A percentile compares a stretch with the other conserved stretches of the same genome.
These are phyloP conservation scores for Saturnispora sekii DNA, from an alignment of 805 yeast species.

Conservation along the genomic window DNA sequence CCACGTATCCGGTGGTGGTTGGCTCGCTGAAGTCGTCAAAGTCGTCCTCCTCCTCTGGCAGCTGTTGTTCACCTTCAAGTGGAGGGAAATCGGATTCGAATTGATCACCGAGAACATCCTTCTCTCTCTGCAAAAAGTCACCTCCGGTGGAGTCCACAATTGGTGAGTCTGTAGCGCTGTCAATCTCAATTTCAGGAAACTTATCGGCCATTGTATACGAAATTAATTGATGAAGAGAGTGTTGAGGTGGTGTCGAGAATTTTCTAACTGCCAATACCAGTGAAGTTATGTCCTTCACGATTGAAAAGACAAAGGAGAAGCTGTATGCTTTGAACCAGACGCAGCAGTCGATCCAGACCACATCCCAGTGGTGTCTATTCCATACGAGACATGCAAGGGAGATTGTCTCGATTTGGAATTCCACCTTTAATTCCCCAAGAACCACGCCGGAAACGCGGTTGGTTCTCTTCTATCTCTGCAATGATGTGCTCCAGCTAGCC, in stretches of 20 bases:
- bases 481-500: constrained; percentile 76
- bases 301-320: constrained; percentile 39
- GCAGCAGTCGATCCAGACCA: constrained; percentile 64
- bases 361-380: constrained; percentile 63
- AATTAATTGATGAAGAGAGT: neutral
- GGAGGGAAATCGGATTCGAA: constrained; percentile 42
- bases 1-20: constrained; percentile 9
- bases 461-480: constrained; percentile 57
- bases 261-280: neutral
- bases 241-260: no score
- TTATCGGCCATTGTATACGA: constrained; percentile 53
- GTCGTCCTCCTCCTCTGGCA: constrained; percentile 32
- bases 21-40: constrained; percentile 42
- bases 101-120: constrained; percentile 60
- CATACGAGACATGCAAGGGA: constrained; percentile 49
- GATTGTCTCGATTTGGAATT: constrained; percentile 26
- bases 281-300: constrained; percentile 39
- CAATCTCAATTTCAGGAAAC: constrained; percentile 55
- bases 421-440: constrained; percentile 9
- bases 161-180: constrained; percentile 23
- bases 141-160: constrained; percentile 25
- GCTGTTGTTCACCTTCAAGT: constrained; percentile 38
- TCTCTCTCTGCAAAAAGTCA: constrained; percentile 62
- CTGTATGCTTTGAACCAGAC: constrained; percentile 43
- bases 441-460: constrained; percentile 26